Base-by-base conservation (phyloP, 2,329 filamentous ascomycete genomes). In the Mycosphaerella arachidis region DNA sequence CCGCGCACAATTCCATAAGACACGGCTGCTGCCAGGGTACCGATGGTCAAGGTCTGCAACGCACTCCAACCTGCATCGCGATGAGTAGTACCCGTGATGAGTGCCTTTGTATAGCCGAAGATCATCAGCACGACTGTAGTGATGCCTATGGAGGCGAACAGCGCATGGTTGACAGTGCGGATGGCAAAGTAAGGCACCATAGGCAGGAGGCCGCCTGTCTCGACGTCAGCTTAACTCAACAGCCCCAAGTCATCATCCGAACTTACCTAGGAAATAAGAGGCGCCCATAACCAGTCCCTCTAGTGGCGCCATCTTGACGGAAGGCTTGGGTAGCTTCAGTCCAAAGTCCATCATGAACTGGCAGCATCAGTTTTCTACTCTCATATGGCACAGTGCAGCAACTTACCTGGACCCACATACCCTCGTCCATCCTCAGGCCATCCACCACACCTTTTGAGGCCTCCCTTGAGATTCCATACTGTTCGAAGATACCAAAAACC, bases 271-370 rank as follows among this genome's bases (percentile, higher is more conserved):
- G 51, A 77, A 72, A 65, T 76, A 77, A 20, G 73, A 68, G 10
- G 73, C 48, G 0, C 71, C 75, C 67, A 76, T 77, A 6, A 76
- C 75, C 13, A 77, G 58, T 1, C 75, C 77, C 51, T 75, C 77
- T 37, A 84, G 73, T 72, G 72, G 80, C 71, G 67, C 83, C 73
- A 76, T 69, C 74, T 75, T 63, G 71, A 76, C 66, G 6, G 64
- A 60, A 3, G 76, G 75, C 57, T 79, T 75, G 61, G 79, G 76
- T 48, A 83, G 76, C 62, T 75, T 76, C 55, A 83, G 76, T 65
- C 82, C 79, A 71, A 86, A 83, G 68, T 84, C 81, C 79, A 86
- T 84, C 77, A 85, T 80, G 75, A 86, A 86, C 70, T 74, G 48
- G 13, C 13, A 7, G n/a, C 24, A 18, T 48, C 30, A 35, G 43